Evolutionary conservation across 495 filamentous ascomycete species (phyloP).

Genomic region (Penicillium ucsense): DNA sequence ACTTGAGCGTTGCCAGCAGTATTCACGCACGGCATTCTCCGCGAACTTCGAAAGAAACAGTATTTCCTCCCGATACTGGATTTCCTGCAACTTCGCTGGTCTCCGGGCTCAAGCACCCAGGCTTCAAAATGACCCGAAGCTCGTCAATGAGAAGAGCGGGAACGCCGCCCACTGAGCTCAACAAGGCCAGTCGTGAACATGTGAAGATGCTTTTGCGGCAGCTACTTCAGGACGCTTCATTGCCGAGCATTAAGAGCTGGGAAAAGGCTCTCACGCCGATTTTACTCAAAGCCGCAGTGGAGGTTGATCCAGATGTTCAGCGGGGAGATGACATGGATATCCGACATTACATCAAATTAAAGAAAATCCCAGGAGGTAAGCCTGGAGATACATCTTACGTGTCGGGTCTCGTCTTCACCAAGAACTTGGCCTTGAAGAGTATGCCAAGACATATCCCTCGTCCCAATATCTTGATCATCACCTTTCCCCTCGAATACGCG

Average conservation of each 20-base stretch:
- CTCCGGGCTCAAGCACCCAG: conserved; percentile 16
- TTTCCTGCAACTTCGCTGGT: conserved; percentile 11
- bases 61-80: conserved; percentile 24
- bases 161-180: conserved; percentile 70
- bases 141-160: conserved; percentile 74
- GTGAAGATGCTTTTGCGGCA: conserved; percentile 77
- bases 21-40: conserved; percentile 61
- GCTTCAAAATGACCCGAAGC: conserved; percentile 62
- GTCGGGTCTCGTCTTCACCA: conserved; percentile 92
- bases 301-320: conserved; percentile 87
- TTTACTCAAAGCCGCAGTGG: conserved; percentile 81
- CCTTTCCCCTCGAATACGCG: conserved; percentile 93
- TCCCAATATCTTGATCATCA: conserved; percentile 84
- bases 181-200: conserved; percentile 77
- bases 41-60: conserved; percentile 38
- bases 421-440: conserved; percentile 89
- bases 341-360: conserved; percentile 95
- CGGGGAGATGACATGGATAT: conserved; percentile 93
- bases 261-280: conserved; percentile 88
- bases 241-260: conserved; percentile 68
- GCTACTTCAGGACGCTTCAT: conserved; percentile 63
- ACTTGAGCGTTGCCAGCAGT: conserved; percentile 67
- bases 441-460: conserved; percentile 82
- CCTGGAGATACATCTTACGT: conserved; percentile 91
- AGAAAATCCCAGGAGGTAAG: conserved; percentile 83